Evolutionary conservation across 2,329 filamentous ascomycete genomes (phyloP), one percentile per base, ranked within the genome.

Genomic region (Trichoderma endophyticum): DNA sequence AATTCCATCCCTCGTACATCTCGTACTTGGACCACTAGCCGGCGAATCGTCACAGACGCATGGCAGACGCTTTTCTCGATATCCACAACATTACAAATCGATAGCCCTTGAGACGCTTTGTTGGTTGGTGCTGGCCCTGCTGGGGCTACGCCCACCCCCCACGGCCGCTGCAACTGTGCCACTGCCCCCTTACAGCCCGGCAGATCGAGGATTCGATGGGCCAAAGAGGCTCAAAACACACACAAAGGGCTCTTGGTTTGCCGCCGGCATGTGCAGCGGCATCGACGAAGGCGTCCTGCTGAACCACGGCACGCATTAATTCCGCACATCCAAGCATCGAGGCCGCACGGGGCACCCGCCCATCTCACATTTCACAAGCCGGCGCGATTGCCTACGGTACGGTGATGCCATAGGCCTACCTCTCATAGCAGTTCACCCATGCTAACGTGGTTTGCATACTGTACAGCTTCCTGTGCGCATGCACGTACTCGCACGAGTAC

Each of bases 71-170:
- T 24, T 24, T 15, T 62, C 56, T 65, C 48, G 34, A 60, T 69
- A 69, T 39, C 66, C 54, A 61, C 66, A 56, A 54, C 30, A 72
- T 68, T 72, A 68, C 71, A 68, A 67, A 72, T 72, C 64, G 48
- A 63, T 51, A 68, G 61, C 65, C 30, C 48, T 60, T 24, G 48
- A 48, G 64, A 67, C 48, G 39, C 56, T 68, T 68, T 11, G 60
- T 24, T 56, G 65, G 54, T 21, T 39, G 14, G 43, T 39, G 63
- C 64, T 18, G 43, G 34, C 48, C 57, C 71, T 68, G 64, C 64
- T n/a, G 43, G 34, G 59, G 64, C 71, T 68, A 68, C 64, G 32
- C 39, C 21, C 64, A 68, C 71, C 30, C 70, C 70, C 34, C 64
- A 65, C 39, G 28, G n/a, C 62, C 28, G 26, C 57, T 60, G 57